A percentile compares a stretch with the other conserved stretches of the same genome.
Evolutionary conservation across 345 rosid genomes (phyloP).

Genomic region (Anacardium occidentale): DNA sequence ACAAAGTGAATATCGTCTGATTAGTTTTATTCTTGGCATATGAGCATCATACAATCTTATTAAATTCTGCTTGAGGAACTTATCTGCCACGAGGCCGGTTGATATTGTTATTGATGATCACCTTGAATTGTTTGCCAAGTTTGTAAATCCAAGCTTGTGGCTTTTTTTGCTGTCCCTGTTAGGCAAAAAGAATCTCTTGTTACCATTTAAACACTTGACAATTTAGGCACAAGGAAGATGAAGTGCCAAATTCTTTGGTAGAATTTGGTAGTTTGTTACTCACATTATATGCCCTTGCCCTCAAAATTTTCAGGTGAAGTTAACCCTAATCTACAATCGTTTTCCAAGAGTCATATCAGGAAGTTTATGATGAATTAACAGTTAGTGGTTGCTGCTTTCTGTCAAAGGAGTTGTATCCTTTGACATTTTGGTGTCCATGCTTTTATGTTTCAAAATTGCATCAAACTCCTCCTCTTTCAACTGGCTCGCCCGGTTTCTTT

Average conservation of each 20-base stretch:
- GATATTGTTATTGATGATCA: too few species aligned
- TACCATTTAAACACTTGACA: too few species aligned
- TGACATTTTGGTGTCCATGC: not conserved
- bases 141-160: not conserved
- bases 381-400: not conserved
- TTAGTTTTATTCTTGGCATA: too few species aligned
- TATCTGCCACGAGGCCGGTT: not conserved
- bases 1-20: too few species aligned
- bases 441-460: not conserved
- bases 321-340: too few species aligned
- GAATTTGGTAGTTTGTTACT: too few species aligned
- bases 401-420: not conserved
- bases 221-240: too few species aligned
- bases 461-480: not conserved
- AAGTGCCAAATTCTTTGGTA: too few species aligned
- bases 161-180: too few species aligned
- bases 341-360: too few species aligned
- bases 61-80: not conserved
- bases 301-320: not conserved
- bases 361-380: not conserved
- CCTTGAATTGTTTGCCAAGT: too few species aligned
- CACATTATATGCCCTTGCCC: not conserved
- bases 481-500: not conserved
- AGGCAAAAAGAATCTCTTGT: too few species aligned
- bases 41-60: not conserved